These are phyloP conservation scores for Tubosaeta brunneosetosa DNA, from an alignment of 768 basidiomycete species.

Conservation along the genomic window DNA sequence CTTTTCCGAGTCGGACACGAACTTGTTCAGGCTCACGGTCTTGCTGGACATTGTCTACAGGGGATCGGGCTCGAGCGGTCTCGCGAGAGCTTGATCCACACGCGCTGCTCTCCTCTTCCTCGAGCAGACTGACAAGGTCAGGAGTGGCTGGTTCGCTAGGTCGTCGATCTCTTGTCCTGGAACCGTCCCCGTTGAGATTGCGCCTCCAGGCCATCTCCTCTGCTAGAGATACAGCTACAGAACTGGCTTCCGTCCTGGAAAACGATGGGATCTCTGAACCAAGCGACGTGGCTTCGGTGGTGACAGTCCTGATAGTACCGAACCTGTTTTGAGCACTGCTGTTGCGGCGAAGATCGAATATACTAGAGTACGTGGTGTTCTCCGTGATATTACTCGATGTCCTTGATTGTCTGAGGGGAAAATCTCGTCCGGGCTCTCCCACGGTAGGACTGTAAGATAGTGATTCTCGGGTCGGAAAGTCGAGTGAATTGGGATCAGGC, in stretches of 20 bases:
- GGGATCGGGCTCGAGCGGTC: constrained; percentile 20
- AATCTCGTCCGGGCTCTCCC: constrained; percentile 31
- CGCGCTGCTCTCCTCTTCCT: constrained; percentile 58
- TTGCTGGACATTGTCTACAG: constrained; percentile 18
- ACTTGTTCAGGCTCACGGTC: constrained; percentile 29
- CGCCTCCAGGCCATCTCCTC: constrained; percentile 40
- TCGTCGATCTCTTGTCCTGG: constrained; percentile 50
- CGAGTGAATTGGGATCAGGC: constrained; percentile 21
- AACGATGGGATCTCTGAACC: constrained; percentile 58
- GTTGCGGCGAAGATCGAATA: constrained; percentile 49
- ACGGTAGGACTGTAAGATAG: constrained; percentile 32
- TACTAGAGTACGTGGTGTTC: constrained; percentile 51
- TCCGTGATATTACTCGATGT: constrained; percentile 61
- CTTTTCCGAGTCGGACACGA: constrained; percentile 61
- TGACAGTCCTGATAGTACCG: constrained; percentile 77
- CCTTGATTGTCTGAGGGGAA: constrained; percentile 54
- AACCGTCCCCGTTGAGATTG: constrained; percentile 16
- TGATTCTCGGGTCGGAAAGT: constrained; percentile 33
- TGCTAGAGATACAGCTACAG: constrained; percentile 47
- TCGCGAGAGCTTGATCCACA: constrained; percentile 44
- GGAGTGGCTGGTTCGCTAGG: constrained; percentile 57
- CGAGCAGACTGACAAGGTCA: constrained; percentile 64
- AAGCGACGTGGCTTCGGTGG: constrained; percentile 72
- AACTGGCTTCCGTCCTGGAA: constrained; percentile 58
- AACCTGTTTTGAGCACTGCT: constrained; percentile 53